A percentile compares a stretch with the other conserved stretches of the same genome.
phyloP scores from a whole-genome alignment of 306 rosid genomes.

The Dalbergia cochinchinensis region DNA sequence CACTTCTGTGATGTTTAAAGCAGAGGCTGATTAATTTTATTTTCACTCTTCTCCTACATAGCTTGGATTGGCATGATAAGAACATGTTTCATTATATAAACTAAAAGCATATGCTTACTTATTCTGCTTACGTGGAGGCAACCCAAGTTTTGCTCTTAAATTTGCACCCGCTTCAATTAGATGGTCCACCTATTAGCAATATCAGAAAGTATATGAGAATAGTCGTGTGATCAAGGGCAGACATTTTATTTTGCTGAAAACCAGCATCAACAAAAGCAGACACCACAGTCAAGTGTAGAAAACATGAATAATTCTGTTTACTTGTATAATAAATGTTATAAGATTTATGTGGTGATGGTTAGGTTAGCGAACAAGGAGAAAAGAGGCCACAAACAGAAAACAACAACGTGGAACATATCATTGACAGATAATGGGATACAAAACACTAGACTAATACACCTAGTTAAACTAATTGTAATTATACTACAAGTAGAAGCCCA shows the following conservation, averaged over 20 bases:
- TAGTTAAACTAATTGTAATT: no score
- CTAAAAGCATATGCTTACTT: conserved; percentile 48
- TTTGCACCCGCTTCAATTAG: conserved; percentile 70
- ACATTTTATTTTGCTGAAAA: conserved; percentile 26
- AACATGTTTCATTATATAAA: not conserved
- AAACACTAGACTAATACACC: no score
- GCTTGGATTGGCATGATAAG: not conserved
- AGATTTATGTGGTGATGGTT: no score
- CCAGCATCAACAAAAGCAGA: conserved; percentile 1
- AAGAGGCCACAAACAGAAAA: not conserved
- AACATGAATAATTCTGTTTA: not conserved
- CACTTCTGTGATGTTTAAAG: not conserved
- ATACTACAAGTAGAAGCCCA: no score
- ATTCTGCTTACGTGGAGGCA: conserved; percentile 61
- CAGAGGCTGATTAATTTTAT: not conserved
- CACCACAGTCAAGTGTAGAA: conserved; percentile 1
- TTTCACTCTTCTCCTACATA: not conserved
- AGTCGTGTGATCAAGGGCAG: not conserved
- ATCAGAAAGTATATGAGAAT: conserved; percentile 31
- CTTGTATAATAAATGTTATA: not conserved
- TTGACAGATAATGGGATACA: no score
- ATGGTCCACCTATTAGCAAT: conserved; percentile 70
- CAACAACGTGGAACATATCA: not conserved
- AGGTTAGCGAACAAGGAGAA: no score
- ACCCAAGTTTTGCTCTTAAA: conserved; percentile 71